A percentile compares a stretch with the other conserved stretches of the same genome.
Evolutionary conservation across 2,329 filamentous ascomycete species (phyloP).

Genomic region (Colletotrichum graminicola): DNA sequence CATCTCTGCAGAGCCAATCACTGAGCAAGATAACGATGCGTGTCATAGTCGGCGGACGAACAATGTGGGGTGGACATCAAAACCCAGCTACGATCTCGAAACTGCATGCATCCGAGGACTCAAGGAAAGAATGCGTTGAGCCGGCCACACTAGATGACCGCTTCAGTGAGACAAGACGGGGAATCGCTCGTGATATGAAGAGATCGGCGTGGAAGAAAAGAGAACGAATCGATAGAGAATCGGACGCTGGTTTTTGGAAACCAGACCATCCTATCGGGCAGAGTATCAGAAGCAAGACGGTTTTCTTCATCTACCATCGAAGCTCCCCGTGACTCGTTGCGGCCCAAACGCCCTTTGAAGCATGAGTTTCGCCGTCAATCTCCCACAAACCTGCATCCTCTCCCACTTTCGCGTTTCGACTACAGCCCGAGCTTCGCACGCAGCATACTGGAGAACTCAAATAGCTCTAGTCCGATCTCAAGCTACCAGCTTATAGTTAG

Average conservation of each 20-base stretch:
- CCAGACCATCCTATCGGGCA: neutral
- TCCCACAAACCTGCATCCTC: neutral
- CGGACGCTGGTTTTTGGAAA: neutral
- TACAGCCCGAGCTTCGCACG: neutral
- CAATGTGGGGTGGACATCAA: neutral
- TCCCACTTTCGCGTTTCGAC: neutral
- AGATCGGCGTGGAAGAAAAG: neutral
- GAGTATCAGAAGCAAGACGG: neutral
- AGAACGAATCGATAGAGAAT: neutral
- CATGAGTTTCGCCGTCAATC: neutral
- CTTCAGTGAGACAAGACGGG: neutral
- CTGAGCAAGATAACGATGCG: neutral
- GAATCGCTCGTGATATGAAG: neutral
- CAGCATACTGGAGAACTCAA: constrained; percentile 1
- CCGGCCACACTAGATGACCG: neutral
- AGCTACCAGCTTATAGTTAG: neutral
- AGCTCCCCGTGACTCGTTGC: neutral
- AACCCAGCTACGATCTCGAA: neutral
- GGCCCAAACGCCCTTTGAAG: neutral
- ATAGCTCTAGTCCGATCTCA: neutral
- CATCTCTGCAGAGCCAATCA: neutral
- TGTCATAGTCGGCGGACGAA: neutral
- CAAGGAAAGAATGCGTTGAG: constrained; percentile 2
- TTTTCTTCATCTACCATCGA: neutral
- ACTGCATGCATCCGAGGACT: neutral